phyloP scores from a whole-genome alignment of 805 yeast species.

The Debaryomyces maramus region DNA sequence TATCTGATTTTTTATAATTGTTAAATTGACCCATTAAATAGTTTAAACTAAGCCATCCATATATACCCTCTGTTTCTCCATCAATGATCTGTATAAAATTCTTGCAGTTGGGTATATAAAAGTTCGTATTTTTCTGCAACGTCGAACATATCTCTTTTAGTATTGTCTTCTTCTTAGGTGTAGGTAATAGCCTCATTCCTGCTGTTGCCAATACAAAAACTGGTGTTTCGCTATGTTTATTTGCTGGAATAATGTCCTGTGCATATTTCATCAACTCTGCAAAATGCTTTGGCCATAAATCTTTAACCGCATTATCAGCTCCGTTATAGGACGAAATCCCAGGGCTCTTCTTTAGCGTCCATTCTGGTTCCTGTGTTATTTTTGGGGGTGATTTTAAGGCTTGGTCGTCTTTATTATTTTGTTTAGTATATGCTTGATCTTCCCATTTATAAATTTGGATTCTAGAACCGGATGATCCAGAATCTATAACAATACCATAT shows the following conservation, averaged over 20 bases:
- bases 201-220: constrained; percentile 93
- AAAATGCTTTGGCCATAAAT: constrained; percentile 74
- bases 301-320: constrained; percentile 42
- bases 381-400: constrained; percentile 63
- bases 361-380: constrained; percentile 58
- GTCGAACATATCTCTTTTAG: constrained; percentile 60
- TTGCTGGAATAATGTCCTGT: constrained; percentile 62
- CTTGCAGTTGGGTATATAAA: constrained; percentile 58
- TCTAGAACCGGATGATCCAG: constrained; percentile 95
- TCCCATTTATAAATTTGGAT: constrained; percentile 82
- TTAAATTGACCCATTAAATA: constrained; percentile 71
- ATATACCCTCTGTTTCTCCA: constrained; percentile 92
- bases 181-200: constrained; percentile 83
- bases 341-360: constrained; percentile 76
- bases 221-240: constrained; percentile 67
- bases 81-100: constrained; percentile 83
- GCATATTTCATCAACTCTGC: constrained; percentile 68
- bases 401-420: constrained; percentile 25
- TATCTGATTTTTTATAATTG: constrained; percentile 38
- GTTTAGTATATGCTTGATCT: constrained; percentile 32
- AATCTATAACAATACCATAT: constrained; percentile 89
- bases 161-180: constrained; percentile 51
- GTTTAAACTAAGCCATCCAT: constrained; percentile 93
- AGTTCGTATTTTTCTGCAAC: constrained; percentile 55
- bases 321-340: constrained; percentile 71